Base-by-base conservation (phyloP, 2,329 filamentous ascomycete species). In the Scytalidium lignicola region DNA sequence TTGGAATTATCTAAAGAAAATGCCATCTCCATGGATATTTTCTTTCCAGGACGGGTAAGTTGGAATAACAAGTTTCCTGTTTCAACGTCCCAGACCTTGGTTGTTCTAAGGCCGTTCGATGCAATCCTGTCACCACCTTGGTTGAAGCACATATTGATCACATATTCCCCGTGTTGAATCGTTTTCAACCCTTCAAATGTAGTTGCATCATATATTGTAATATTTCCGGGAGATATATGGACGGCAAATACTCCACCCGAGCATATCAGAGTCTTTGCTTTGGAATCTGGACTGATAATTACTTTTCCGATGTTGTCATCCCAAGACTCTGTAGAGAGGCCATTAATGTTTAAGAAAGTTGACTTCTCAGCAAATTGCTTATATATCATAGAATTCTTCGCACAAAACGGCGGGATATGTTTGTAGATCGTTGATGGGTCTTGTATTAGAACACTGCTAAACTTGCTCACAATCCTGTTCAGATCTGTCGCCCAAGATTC, bases 321-420 rank as follows among this genome's bases (percentile, higher is more conserved):
- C 54, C 52, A 56, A 2, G 18, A 8, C 3, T 19, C 39, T 12
- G 15, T 44, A 2, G 53, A 48, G 20, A 52, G 10, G 2, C 51
- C 51, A 2, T 28, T 44, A 8, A 56, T 32, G 20, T 18, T 20
- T 3, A 56, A 26, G 18, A 9, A 39, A 12, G 23, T 17, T 2
- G 8, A 19, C 12, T 47, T 26, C 7, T 57, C 48, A 1, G 59
- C 57, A 49, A 70, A 71, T 9, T 61, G 56, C 43, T 62, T 55
- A 47, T 64, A 62, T 3, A 70, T 64, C 2, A 60, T 53, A 7
- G 70, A 70, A 18, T 58, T 55, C 7, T 46, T 29, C 0, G 70
- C 69, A 51, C 69, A 72, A 39, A 74, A 65, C 2, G 68, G 65
- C 1, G 69, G 66, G 8, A 73, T 64, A 2, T 60, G 51, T 41